Percentiles rank a stretch among this genome's conserved stretches.
Evolutionary conservation across 2,329 filamentous ascomycete genomes (phyloP).

Genomic region (Lecanicillium sp.): DNA sequence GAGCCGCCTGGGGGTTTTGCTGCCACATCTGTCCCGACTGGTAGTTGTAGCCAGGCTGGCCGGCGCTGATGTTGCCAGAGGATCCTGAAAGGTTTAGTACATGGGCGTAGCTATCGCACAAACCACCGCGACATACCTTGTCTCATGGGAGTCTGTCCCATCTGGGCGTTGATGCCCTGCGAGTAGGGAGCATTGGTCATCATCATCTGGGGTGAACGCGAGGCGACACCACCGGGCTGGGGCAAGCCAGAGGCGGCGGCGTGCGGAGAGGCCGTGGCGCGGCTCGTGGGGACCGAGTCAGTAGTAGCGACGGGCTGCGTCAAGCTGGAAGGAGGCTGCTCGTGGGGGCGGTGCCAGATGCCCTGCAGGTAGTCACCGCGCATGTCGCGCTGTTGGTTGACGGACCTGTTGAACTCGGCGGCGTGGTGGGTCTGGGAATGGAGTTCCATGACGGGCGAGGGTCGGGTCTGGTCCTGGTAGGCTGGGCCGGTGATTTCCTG

Average conservation of each 20-base stretch:
- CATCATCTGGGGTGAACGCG: slow-evolving; percentile 61
- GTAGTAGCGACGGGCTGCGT: slow-evolving; percentile 36
- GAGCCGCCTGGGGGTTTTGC: slow-evolving; percentile 46
- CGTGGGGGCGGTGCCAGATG: slow-evolving; percentile 77
- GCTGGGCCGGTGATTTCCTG: slow-evolving; percentile 84
- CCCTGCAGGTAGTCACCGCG: slow-evolving; percentile 74
- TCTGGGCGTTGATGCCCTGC: slow-evolving; percentile 62
- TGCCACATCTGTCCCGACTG: slow-evolving; percentile 59
- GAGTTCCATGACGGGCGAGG: slow-evolving; percentile 70
- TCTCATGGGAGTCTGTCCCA: slow-evolving; percentile 66
- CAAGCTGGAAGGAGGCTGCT: slow-evolving; percentile 54
- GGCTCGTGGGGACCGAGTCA: slow-evolving; percentile 41
- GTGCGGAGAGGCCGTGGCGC: slow-evolving; percentile 54
- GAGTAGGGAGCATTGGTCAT: slow-evolving; percentile 62
- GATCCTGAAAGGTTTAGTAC: slow-evolving; percentile 56
- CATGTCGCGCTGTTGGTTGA: slow-evolving; percentile 74
- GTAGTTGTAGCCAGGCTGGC: slow-evolving; percentile 56
- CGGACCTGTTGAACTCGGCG: slow-evolving; percentile 80
- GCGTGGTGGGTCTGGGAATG: slow-evolving; percentile 81
- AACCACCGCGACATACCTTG: slow-evolving; percentile 55
- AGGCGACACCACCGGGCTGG: slow-evolving; percentile 52
- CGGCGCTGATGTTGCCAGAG: slow-evolving; percentile 43
- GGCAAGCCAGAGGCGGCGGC: slow-evolving; percentile 47
- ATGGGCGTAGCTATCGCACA: slow-evolving; percentile 55
- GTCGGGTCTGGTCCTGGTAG: slow-evolving; percentile 80